Conservation (phyloP, 208 protist genomes). For the Leishmania aethiopica region DNA sequence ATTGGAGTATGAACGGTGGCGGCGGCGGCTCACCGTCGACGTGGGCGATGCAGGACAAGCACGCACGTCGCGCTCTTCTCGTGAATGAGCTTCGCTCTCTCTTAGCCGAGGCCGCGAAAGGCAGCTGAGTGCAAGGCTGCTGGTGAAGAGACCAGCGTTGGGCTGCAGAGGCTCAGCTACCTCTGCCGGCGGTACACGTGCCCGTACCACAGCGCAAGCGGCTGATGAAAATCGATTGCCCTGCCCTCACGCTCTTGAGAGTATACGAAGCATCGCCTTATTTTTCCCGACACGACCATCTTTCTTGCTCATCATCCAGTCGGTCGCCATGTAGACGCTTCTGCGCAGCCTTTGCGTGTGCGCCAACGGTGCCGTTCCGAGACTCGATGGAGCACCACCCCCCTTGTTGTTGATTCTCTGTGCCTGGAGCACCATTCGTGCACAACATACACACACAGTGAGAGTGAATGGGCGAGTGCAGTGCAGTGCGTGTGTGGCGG, state of each 20-base stretch:
- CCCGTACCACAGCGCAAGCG: neutral
- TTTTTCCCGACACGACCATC: neutral
- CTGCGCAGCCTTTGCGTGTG: neutral
- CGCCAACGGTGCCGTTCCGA: neutral
- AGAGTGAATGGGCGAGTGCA: neutral
- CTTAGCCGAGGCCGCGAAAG: conserved; percentile 43
- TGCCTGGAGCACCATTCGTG: neutral
- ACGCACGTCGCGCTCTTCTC: conserved; percentile 63
- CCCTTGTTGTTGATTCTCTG: neutral
- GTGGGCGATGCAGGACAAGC: conserved; percentile 15
- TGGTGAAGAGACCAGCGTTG: neutral
- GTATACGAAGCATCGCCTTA: neutral
- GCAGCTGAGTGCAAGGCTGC: conserved; percentile 2
- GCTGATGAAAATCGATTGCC: neutral
- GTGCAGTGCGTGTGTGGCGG: neutral
- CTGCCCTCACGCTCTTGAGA: neutral
- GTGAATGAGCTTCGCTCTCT: conserved; percentile 84
- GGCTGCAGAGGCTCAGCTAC: too few relatives aligned
- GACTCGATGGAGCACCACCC: neutral
- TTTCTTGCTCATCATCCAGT: neutral
- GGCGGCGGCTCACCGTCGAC: conserved; percentile 2
- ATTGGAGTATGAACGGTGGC: neutral
- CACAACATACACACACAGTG: too few relatives aligned
- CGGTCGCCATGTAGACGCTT: neutral
- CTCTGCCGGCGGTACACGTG: neutral